Base-by-base conservation (phyloP, 371 early-diverging fungal species). In the Mucor ambiguus region DNA sequence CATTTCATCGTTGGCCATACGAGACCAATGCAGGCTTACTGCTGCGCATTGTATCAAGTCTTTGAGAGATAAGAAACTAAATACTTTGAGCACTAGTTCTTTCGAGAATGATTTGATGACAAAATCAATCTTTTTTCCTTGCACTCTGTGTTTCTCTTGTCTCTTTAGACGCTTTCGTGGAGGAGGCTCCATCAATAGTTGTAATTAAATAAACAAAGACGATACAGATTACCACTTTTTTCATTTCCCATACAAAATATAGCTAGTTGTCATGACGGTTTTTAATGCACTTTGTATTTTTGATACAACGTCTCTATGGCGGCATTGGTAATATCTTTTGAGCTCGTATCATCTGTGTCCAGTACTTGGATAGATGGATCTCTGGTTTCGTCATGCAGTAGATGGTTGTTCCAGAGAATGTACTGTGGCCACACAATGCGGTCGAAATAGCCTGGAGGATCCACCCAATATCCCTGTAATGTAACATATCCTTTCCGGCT, bases 371-470 rank as follows among this genome's bases (percentile, higher is more conserved):
- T 61, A 11, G 55, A 22, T 26, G 67, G 67, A 20, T 67, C 67
- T 20, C 55, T 60, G 8, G 48, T 58, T 9, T 60, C 52, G 24
- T 61, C 26, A 7, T 60, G 60, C 18, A 73, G 57, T 5, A 73
- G 46, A 33, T 73, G 70, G 2, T 35, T 16, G 62, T 91, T 87
- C 74, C 82, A 85, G n/a, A 73, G 66, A 2, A 85, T 30, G 65
- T 86, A 92, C 44, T 88, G 84, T 24, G 93, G 93, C 89, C 90
- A 93, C 4, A 93, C 94, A 66, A 91, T 73, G 14, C 79, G 69
- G 61, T 90, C 88, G 75, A 92, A 93, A 68, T 93, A 93, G 10
- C 83, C 83, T 11, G 91, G 91, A 20, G 94, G 93, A 69, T 93
- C 94, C 1, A 72, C 72, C 93, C 93, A 90, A 52, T 84, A 83